Conservation (phyloP, 164 flowering plant species). For the Macadamia tetraphylla region DNA sequence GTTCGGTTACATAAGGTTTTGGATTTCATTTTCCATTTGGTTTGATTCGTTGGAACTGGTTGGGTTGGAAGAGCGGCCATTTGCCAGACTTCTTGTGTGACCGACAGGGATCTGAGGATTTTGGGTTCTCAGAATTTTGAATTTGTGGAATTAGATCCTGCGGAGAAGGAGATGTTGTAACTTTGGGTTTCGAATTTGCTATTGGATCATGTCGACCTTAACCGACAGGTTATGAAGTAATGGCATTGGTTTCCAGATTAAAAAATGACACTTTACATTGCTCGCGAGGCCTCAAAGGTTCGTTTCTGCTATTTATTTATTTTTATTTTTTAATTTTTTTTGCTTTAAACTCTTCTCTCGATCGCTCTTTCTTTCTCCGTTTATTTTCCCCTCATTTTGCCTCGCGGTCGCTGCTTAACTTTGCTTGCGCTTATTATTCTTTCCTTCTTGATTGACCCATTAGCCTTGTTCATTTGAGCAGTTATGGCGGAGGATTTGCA, state of each 20-base stretch:
- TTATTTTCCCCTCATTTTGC: neutral
- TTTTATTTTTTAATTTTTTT: neutral
- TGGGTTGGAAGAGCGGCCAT: neutral
- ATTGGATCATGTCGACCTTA: constrained; percentile 26
- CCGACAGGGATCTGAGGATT: neutral
- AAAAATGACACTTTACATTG: constrained; percentile 78
- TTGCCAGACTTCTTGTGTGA: neutral
- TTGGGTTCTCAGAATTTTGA: constrained; percentile 1
- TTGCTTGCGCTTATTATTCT: neutral
- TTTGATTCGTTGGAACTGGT: constrained; percentile 3
- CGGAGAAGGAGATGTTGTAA: no score
- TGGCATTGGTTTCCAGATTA: constrained; percentile 35
- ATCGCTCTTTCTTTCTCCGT: constrained; percentile 1
- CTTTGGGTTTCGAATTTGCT: constrained; percentile 7
- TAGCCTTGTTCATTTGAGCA: constrained; percentile 22
- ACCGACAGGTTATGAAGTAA: constrained; percentile 39
- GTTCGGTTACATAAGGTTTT: neutral
- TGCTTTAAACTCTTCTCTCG: neutral
- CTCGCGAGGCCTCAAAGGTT: constrained; percentile 96
- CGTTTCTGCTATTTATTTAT: neutral
- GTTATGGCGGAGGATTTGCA: constrained; percentile 88
- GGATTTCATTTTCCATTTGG: neutral
- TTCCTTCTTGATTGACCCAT: constrained; percentile 1
- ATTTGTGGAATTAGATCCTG: neutral
- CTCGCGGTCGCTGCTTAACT: neutral